Percentiles rank a stretch among this genome's conserved stretches.
These are phyloP conservation scores for Colletotrichum lini DNA, from an alignment of 2,329 filamentous ascomycete genomes.

Conservation along the genomic window DNA sequence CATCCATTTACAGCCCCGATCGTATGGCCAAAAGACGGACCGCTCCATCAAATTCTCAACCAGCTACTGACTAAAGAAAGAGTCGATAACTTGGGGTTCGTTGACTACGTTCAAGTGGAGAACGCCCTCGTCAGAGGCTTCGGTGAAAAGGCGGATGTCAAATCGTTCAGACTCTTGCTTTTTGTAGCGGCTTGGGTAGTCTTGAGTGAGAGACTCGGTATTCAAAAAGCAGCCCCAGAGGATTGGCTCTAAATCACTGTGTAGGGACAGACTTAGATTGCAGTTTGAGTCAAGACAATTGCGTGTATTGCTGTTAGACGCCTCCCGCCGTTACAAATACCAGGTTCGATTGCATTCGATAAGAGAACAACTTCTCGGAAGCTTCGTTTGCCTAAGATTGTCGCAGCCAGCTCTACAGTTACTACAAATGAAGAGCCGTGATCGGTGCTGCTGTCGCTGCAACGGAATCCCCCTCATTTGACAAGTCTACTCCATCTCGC, in stretches of 20 bases:
- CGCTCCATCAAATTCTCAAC: constrained; percentile 54
- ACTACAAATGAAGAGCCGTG: no score
- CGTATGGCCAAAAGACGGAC: constrained; percentile 56
- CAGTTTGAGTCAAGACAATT: no score
- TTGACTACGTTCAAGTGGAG: constrained; percentile 55
- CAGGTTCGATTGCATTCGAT: no score
- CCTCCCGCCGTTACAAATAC: no score
- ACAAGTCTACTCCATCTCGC: constrained; percentile 12
- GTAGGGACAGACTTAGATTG: neutral
- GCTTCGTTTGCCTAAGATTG: no score
- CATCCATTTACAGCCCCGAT: constrained; percentile 63
- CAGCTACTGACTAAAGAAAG: constrained; percentile 53
- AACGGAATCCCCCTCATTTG: no score
- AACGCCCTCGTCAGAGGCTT: constrained; percentile 56
- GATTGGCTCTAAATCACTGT: neutral
- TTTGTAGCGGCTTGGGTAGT: constrained; percentile 25
- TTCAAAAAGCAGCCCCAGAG: neutral
- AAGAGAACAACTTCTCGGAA: no score
- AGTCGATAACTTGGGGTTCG: constrained; percentile 56
- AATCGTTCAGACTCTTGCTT: constrained; percentile 11
- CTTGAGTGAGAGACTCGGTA: constrained; percentile 18
- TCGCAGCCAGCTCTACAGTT: no score
- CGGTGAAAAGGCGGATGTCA: constrained; percentile 50
- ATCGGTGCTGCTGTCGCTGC: no score
- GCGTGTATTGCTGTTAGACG: no score